Conservation (phyloP, 352 stramenopile species). For the Phytophthora capsici region DNA sequence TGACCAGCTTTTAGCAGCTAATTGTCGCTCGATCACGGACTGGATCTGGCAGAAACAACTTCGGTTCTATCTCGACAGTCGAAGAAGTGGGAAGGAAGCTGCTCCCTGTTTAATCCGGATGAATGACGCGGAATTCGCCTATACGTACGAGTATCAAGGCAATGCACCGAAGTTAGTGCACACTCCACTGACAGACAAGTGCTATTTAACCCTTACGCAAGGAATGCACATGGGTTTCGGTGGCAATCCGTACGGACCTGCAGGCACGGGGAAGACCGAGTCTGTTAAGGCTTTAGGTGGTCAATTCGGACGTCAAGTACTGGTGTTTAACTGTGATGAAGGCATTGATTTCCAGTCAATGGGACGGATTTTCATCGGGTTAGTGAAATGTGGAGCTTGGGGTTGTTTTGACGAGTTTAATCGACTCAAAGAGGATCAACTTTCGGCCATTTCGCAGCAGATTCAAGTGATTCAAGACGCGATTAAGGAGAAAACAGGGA, state of each 20-base stretch:
- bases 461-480: slow-evolving; percentile 96
- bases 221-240: slow-evolving; percentile 94
- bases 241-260: slow-evolving; percentile 94
- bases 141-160: slow-evolving; percentile 97
- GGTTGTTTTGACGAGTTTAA: slow-evolving; percentile 98
- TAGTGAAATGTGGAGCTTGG: slow-evolving; percentile 95
- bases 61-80: slow-evolving; percentile 85
- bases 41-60: slow-evolving; percentile 96
- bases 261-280: slow-evolving; percentile 95
- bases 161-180: slow-evolving; percentile 94
- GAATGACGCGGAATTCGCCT: slow-evolving; percentile 88
- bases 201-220: slow-evolving; percentile 95
- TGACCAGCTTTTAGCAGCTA: slow-evolving; percentile 80
- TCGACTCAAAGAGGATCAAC: slow-evolving; percentile 93
- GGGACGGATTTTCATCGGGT: slow-evolving; percentile 95
- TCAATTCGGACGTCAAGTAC: slow-evolving; percentile 91
- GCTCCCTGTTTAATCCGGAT: slow-evolving; percentile 63
- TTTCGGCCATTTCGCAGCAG: slow-evolving; percentile 95
- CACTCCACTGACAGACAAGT: slow-evolving; percentile 95
- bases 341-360: slow-evolving; percentile 95
- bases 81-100: slow-evolving; percentile 43
- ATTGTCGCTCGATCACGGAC: slow-evolving; percentile 62
- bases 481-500: slow-evolving; percentile 84
- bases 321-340: slow-evolving; percentile 96
- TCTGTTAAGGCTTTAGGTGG: slow-evolving; percentile 93